Conservation (phyloP, 805 yeast genomes). For the Candida pseudofarinosa region DNA sequence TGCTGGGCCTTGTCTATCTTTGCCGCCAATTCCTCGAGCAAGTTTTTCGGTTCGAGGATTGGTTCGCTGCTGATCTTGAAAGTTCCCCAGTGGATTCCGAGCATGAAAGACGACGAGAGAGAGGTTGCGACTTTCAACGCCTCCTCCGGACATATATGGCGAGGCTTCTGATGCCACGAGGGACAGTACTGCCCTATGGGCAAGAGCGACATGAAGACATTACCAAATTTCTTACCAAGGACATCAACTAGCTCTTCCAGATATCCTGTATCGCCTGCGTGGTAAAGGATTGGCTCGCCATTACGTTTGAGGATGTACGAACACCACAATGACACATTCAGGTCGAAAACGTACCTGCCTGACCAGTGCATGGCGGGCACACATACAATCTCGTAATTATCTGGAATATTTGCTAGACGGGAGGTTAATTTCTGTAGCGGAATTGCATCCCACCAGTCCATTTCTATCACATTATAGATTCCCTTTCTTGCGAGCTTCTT, state of each 20-base stretch:
- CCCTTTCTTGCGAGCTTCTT: conserved; percentile 56
- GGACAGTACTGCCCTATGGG: conserved; percentile 97
- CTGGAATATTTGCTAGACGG: conserved; percentile 25
- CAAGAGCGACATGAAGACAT: conserved; percentile 56
- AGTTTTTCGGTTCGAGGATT: conserved; percentile 73
- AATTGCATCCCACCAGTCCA: conserved; percentile 86
- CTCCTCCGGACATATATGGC: conserved; percentile 83
- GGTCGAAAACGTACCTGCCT: conserved; percentile 75
- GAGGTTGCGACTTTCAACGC: conserved; percentile 64
- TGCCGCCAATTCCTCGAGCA: conserved; percentile 49
- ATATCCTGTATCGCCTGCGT: conserved; percentile 95
- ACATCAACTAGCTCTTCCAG: conserved; percentile 64
- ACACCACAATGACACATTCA: conserved; percentile 84
- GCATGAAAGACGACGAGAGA: conserved; percentile 54
- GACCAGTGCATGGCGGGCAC: conserved; percentile 98
- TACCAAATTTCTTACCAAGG: conserved; percentile 63
- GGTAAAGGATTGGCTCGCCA: conserved; percentile 71
- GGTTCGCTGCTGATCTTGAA: conserved; percentile 86
- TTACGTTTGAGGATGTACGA: conserved; percentile 70
- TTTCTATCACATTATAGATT: conserved; percentile 59
- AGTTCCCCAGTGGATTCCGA: conserved; percentile 97
- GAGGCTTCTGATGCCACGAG: conserved; percentile 86
- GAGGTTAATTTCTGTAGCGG: conserved; percentile 40
- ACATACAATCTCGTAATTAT: conserved; percentile 74
- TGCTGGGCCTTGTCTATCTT: conserved; percentile 29